Percentiles rank a stretch among this genome's conserved stretches.
Evolutionary conservation across 495 filamentous ascomycete species (phyloP).

Genomic region (Neurospora sp.): DNA sequence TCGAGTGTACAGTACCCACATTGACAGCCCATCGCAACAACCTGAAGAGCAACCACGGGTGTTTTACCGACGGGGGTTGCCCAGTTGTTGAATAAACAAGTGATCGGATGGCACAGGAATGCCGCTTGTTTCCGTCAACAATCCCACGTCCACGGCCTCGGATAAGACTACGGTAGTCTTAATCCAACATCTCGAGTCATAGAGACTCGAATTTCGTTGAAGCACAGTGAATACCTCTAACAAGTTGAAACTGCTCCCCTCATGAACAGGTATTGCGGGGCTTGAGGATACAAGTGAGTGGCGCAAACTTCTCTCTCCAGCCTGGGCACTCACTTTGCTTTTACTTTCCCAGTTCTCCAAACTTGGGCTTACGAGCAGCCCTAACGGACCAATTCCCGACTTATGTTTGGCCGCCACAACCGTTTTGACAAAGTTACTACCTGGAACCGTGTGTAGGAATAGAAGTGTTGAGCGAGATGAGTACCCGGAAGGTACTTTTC

Average conservation of each 20-base stretch:
- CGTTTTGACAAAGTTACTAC: background rate
- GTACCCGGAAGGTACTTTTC: background rate
- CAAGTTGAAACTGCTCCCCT: background rate
- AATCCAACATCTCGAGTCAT: background rate
- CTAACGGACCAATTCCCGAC: background rate
- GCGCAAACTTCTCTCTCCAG: background rate
- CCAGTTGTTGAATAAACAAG: background rate
- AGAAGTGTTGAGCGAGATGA: background rate
- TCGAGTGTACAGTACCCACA: background rate
- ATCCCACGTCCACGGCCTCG: background rate
- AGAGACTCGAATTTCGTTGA: background rate
- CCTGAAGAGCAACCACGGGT: background rate
- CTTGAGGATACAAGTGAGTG: background rate
- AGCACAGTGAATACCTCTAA: background rate
- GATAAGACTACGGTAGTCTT: background rate
- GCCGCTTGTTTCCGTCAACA: background rate
- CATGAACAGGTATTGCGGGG: background rate
- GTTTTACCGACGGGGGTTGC: background rate
- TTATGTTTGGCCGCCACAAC: background rate
- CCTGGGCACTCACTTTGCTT: background rate
- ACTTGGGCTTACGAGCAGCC: background rate
- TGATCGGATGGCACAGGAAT: background rate
- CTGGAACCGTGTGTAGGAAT: background rate
- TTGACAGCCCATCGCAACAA: background rate
- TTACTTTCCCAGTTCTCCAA: background rate